Evolutionary conservation across 1,284 basidiomycete species (phyloP).

Genomic region (Mycosarcoma maydis): DNA sequence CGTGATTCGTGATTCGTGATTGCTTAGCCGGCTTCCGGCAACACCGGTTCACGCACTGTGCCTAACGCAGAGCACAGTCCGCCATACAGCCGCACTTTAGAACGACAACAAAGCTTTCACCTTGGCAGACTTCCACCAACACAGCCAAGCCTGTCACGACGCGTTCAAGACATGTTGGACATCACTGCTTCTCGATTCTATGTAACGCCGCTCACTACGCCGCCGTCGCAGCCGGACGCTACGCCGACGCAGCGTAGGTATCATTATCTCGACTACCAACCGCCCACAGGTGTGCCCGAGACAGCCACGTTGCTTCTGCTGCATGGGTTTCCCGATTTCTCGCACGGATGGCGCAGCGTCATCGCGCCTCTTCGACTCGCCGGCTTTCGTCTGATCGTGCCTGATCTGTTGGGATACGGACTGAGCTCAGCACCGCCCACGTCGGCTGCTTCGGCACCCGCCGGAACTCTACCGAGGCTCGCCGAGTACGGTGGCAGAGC

Average conservation of each 20-base stretch:
- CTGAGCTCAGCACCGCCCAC: slow-evolving; percentile 38
- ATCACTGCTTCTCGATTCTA: slow-evolving; percentile 50
- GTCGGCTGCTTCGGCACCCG: slow-evolving; percentile 18
- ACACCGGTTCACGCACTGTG: too few species aligned
- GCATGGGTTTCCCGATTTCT: slow-evolving; percentile 59
- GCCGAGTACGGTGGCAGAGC: slow-evolving; percentile 54
- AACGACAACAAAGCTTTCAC: too few species aligned
- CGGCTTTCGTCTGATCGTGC: slow-evolving; percentile 53
- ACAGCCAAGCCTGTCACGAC: neutral
- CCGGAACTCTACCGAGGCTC: slow-evolving; percentile 24
- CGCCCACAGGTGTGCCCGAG: slow-evolving; percentile 34
- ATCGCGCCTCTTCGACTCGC: slow-evolving; percentile 38
- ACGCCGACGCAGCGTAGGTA: slow-evolving; percentile 50
- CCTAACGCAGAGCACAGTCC: too few species aligned
- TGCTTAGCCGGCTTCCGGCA: too few species aligned
- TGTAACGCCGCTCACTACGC: slow-evolving; percentile 44
- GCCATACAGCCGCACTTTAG: too few species aligned
- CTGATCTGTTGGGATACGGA: slow-evolving; percentile 57
- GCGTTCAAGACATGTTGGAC: slow-evolving; percentile 18
- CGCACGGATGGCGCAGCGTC: slow-evolving; percentile 43
- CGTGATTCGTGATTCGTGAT: too few species aligned
- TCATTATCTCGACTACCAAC: slow-evolving; percentile 54
- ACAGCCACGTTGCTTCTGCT: slow-evolving; percentile 50
- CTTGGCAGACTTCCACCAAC: neutral
- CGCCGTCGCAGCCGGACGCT: slow-evolving; percentile 42